These are phyloP conservation scores for Capsella rubella DNA, from an alignment of 441 rosid species.

Conservation along the genomic window DNA sequence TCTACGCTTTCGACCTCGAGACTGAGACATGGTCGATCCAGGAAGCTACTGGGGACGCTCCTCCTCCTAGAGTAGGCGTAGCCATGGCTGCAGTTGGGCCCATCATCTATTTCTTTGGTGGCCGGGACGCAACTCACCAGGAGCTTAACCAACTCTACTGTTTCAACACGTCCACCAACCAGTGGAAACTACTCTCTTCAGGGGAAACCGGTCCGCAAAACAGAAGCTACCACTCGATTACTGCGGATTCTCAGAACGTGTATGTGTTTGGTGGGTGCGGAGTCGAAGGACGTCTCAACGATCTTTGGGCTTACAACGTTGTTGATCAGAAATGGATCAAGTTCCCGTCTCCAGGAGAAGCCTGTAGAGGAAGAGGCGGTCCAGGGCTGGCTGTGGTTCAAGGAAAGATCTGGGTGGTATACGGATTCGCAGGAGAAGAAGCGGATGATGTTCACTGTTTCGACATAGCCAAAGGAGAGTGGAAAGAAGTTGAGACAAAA, in stretches of 20 bases:
- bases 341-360: slow-evolving; percentile 66
- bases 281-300: slow-evolving; percentile 76
- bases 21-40: slow-evolving; percentile 69
- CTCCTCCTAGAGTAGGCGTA: slow-evolving; percentile 96
- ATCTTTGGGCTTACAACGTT: slow-evolving; percentile 82
- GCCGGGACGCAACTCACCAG: slow-evolving; percentile 68
- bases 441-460: slow-evolving; percentile 74
- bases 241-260: slow-evolving; percentile 62
- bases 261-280: slow-evolving; percentile 92
- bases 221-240: slow-evolving; percentile 83
- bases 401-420: slow-evolving; percentile 86
- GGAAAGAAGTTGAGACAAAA: slow-evolving; percentile 69
- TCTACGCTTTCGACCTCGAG: slow-evolving; percentile 71
- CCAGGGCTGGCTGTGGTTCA: slow-evolving; percentile 68
- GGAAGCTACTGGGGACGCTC: slow-evolving; percentile 63
- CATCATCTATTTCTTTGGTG: slow-evolving; percentile 80
- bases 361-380: slow-evolving; percentile 79
- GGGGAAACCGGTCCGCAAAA: slow-evolving; percentile 64
- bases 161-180: slow-evolving; percentile 61
- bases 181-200: slow-evolving; percentile 69
- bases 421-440: slow-evolving; percentile 82
- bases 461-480: slow-evolving; percentile 56
- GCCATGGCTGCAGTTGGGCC: slow-evolving; percentile 70
- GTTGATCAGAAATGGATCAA: slow-evolving; percentile 62
- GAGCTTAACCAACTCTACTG: slow-evolving; percentile 82